Percentiles rank a stretch among this genome's conserved stretches.
Conservation (phyloP, 768 basidiomycete species). For the Macrocybe gigantea region DNA sequence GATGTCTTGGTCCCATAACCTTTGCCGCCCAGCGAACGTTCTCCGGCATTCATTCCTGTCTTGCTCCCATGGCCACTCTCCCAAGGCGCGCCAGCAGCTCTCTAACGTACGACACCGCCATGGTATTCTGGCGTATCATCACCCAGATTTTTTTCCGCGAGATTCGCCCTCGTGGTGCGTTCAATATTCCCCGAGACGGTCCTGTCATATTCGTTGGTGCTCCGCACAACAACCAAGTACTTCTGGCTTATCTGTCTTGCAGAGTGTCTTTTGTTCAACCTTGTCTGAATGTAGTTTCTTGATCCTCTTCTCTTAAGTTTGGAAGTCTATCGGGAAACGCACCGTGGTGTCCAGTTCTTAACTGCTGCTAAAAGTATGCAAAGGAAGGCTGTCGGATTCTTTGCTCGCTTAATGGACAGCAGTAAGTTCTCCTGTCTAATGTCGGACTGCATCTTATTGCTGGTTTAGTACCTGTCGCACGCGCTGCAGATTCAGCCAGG, state of each 20-base stretch:
- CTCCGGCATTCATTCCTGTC: no score
- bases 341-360: conserved; percentile 78
- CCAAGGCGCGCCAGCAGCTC: conserved; percentile 13
- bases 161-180: conserved; percentile 88
- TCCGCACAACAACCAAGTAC: conserved; percentile 87
- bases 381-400: conserved; percentile 71
- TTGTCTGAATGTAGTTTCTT: conserved; percentile 59
- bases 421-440: conserved; percentile 44
- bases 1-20: no score
- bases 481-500: conserved; percentile 83
- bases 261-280: conserved; percentile 7
- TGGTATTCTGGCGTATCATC: conserved; percentile 80
- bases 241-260: conserved; percentile 7
- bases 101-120: conserved; percentile 61
- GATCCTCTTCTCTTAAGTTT: conserved; percentile 83
- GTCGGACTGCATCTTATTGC: conserved; percentile 5
- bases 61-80: no score
- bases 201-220: conserved; percentile 92
- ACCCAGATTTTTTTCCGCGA: conserved; percentile 97
- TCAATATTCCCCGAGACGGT: conserved; percentile 87
- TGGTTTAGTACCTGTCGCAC: conserved; percentile 78
- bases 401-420: conserved; percentile 77
- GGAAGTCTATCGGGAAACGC: conserved; percentile 81
- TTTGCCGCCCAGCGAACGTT: no score
- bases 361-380: conserved; percentile 89